Percentiles rank a stretch among this genome's conserved stretches.
Conservation (phyloP, 768 basidiomycete species). For the Psilocybe sp. region DNA sequence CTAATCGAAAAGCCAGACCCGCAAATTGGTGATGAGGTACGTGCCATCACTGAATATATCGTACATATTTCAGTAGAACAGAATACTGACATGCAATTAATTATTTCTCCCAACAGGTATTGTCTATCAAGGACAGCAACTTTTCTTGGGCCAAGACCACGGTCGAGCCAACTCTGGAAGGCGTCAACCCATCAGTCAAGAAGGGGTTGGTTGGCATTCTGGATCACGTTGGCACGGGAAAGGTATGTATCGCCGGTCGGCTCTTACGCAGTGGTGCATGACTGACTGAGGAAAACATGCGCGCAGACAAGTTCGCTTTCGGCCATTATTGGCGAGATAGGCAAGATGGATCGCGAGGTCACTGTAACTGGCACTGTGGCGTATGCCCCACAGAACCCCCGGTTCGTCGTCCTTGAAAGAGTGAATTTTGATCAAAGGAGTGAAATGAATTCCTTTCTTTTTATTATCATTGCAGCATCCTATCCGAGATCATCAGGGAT, state of each 20-base stretch:
- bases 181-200: conserved; percentile 67
- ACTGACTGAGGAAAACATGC: background rate
- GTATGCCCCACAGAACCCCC: conserved; percentile 86
- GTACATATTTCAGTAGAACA: background rate
- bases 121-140: conserved; percentile 72
- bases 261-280: background rate
- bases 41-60: background rate
- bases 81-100: background rate
- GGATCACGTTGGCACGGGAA: conserved; percentile 90
- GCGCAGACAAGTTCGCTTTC: conserved; percentile 67
- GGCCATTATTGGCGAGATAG: conserved; percentile 88
- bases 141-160: conserved; percentile 74
- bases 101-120: conserved; percentile 34
- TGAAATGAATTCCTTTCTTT: background rate
- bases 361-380: conserved; percentile 67
- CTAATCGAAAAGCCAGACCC: conserved; percentile 41
- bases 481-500: conserved; percentile 81
- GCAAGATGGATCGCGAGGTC: conserved; percentile 68
- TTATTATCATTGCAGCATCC: conserved; percentile 49
- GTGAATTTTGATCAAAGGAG: background rate
- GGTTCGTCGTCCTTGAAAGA: conserved; percentile 41
- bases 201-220: conserved; percentile 85
- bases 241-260: conserved; percentile 41
- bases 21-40: conserved; percentile 59
- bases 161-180: conserved; percentile 65